Evolutionary conservation across 306 rosid species (phyloP).

Genomic region (Rubus idaeus): DNA sequence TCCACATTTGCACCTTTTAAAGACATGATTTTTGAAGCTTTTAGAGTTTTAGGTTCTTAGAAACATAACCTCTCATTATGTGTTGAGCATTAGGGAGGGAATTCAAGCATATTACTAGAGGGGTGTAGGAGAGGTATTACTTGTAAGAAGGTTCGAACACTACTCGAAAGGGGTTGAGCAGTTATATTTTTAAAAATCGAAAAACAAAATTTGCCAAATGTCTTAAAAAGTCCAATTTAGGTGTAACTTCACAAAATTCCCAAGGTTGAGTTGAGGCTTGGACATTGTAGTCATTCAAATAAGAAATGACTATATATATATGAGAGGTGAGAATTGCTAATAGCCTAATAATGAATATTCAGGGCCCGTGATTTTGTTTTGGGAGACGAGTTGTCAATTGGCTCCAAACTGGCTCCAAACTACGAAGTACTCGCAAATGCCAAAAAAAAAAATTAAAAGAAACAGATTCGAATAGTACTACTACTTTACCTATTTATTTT

Average conservation of each 20-base stretch:
- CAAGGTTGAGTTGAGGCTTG: not conserved
- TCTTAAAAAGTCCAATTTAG: too few relatives aligned
- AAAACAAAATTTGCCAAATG: not conserved
- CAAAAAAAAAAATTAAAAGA: too few relatives aligned
- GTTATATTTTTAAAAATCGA: too few relatives aligned
- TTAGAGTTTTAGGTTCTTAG: not conserved
- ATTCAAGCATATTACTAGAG: not conserved
- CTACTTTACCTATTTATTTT: not conserved
- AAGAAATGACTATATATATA: too few relatives aligned
- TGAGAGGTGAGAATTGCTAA: not conserved
- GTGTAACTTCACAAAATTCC: not conserved
- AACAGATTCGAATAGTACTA: not conserved
- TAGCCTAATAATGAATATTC: not conserved
- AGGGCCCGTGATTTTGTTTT: constrained; percentile 16
- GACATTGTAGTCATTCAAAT: not conserved
- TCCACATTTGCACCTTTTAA: constrained; percentile 1
- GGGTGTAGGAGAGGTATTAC: not conserved
- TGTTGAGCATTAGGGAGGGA: not conserved
- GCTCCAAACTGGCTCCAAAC: constrained; percentile 14
- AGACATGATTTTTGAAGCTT: not conserved
- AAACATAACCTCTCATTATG: not conserved
- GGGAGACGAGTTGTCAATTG: constrained; percentile 16
- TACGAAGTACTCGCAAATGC: not conserved
- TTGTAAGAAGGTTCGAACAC: not conserved
- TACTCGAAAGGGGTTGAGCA: not conserved